Conservation (phyloP, 768 basidiomycete genomes). For the Leccinum incarnatum region DNA sequence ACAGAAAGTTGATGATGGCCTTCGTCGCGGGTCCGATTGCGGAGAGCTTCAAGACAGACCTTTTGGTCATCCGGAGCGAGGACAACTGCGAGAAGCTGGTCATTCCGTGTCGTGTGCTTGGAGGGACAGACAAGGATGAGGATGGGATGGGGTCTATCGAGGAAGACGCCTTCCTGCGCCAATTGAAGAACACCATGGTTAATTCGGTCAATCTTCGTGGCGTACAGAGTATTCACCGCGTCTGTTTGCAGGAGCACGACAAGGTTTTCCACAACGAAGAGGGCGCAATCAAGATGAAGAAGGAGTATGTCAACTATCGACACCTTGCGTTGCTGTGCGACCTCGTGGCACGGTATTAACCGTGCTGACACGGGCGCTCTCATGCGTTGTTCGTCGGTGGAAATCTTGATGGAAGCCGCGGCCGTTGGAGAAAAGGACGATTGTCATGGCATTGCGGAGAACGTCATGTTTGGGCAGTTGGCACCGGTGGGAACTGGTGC, state of each 20-base stretch:
- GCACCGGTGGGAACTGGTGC: conserved; percentile 99
- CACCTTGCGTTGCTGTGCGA: conserved; percentile 97
- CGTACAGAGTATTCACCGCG: conserved; percentile 85
- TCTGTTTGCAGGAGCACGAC: conserved; percentile 91
- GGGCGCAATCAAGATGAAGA: conserved; percentile 59
- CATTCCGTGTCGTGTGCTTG: conserved; percentile 91
- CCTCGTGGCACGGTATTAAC: conserved; percentile 98
- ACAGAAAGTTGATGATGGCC: conserved; percentile 92
- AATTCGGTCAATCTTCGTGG: conserved; percentile 94
- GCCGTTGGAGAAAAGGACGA: conserved; percentile 98
- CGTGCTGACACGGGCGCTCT: conserved; percentile 98
- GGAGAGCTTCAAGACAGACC: conserved; percentile 91
- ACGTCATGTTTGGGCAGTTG: conserved; percentile 98
- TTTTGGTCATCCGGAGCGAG: conserved; percentile 98
- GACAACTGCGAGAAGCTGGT: conserved; percentile 97
- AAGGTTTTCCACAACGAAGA: conserved; percentile 64
- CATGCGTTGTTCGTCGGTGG: conserved; percentile 98
- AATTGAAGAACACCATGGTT: conserved; percentile 94
- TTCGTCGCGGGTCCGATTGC: conserved; percentile 92
- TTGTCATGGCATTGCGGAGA: conserved; percentile 98
- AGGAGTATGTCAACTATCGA: conserved; percentile 97
- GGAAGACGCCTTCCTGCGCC: conserved; percentile 94
- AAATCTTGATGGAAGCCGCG: conserved; percentile 98
- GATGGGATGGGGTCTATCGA: conserved; percentile 72
- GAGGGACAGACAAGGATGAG: conserved; percentile 84